Evolutionary conservation across 129 eudicot genomes (phyloP).

Genomic region (Centrapalus pauciflorus): DNA sequence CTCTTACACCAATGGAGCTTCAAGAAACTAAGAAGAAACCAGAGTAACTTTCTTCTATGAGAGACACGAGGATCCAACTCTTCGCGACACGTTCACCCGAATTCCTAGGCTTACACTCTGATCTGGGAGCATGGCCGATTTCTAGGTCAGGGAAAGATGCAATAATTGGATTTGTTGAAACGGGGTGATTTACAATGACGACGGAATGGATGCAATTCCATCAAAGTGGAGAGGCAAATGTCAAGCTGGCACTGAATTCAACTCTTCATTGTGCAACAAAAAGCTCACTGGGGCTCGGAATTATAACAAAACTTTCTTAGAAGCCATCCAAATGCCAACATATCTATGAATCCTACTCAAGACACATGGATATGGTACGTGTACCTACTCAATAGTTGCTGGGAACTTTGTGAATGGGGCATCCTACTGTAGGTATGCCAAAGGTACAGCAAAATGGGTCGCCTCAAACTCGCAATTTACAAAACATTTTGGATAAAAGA

Average conservation of each 20-base stretch:
- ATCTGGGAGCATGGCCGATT: no score
- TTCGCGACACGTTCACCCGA: no score
- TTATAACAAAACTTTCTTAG: conserved; percentile 36
- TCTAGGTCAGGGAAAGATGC: no score
- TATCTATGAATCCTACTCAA: conserved; percentile 39
- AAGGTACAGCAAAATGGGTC: conserved; percentile 47
- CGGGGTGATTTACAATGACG: no score
- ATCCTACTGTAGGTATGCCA: conserved; percentile 42
- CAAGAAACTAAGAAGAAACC: no score
- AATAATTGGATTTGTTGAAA: no score
- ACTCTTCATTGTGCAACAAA: conserved; percentile 33
- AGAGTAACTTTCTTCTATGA: no score
- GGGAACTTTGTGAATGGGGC: conserved; percentile 35
- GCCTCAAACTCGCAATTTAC: conserved; percentile 47
- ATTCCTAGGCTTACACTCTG: no score
- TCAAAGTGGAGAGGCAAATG: conserved; percentile 50
- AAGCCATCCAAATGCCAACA: conserved; percentile 24
- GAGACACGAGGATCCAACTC: no score
- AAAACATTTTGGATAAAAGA: conserved; percentile 46
- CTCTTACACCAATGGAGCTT: no score
- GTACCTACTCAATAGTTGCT: conserved; percentile 40
- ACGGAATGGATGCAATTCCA: conserved; percentile 35
- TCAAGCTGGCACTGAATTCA: conserved; percentile 39
- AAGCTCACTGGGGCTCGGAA: conserved; percentile 49
- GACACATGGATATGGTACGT: conserved; percentile 53